Evolutionary conservation across 768 basidiomycete species (phyloP).

Genomic region (Panus rudis): DNA sequence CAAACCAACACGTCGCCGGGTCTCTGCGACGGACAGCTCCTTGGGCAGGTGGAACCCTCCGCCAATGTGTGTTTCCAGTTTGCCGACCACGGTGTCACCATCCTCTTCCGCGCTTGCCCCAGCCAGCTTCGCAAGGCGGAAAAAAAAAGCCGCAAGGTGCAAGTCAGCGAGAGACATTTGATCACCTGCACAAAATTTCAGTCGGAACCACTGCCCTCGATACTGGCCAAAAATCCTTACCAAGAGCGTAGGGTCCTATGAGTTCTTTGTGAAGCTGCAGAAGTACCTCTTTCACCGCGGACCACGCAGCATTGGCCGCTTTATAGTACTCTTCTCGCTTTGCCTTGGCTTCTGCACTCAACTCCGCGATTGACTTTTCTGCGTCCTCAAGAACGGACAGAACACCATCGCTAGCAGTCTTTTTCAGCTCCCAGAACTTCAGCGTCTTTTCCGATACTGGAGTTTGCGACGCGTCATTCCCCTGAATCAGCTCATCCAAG

Average conservation of each 20-base stretch:
- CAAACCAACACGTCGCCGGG: conserved; percentile 24
- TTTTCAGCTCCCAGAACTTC: conserved; percentile 54
- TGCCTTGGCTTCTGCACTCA: conserved; percentile 33
- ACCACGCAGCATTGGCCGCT: conserved; percentile 47
- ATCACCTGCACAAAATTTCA: conserved; percentile 45
- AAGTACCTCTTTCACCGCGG: conserved; percentile 38
- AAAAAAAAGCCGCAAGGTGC: conserved; percentile 73
- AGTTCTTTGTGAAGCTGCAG: conserved; percentile 47
- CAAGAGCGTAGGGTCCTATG: conserved; percentile 57
- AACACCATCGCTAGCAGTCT: conserved; percentile 35
- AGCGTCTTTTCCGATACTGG: conserved; percentile 57
- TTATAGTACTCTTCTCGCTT: conserved; percentile 45
- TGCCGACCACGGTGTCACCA: conserved; percentile 42
- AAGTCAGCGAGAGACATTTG: conserved; percentile 78
- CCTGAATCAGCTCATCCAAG: conserved; percentile 37
- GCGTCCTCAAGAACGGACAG: conserved; percentile 41
- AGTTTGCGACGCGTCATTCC: conserved; percentile 40
- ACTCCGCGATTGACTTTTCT: conserved; percentile 30
- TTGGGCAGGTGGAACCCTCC: conserved; percentile 36
- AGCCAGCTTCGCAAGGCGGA: conserved; percentile 48
- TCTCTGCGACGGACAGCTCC: conserved; percentile 31
- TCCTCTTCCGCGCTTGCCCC: conserved; percentile 47
- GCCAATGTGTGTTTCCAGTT: conserved; percentile 47
- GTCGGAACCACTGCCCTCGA: not conserved
- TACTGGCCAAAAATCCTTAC: conserved; percentile 29